Evolutionary conservation across 2,329 filamentous ascomycete species (phyloP), one percentile per base, ranked within the genome.

Genomic region (Stagonosporopsis cucurbitacearum): DNA sequence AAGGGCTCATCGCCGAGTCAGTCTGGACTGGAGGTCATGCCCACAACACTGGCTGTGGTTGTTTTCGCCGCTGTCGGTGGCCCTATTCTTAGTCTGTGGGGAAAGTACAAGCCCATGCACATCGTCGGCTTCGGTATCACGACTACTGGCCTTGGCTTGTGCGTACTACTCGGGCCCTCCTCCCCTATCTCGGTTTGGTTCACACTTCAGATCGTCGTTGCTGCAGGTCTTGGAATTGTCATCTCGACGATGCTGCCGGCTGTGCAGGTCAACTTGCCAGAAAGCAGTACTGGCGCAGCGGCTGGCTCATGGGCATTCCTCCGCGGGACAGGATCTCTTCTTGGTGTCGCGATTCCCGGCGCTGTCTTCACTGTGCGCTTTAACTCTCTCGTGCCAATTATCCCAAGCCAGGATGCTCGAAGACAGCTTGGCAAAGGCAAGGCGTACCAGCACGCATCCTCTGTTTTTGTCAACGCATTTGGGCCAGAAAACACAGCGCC

Each of bases 291-390:
- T 1, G 70, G 54, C 7, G 60, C 64, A 6, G 59, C 63, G 3
- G 57, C 67, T 13, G 70, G 65, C 1, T 62, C 69, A 0, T 74
- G 68, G 66, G 66, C 64, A 0, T 75, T 74, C 15, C 58, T 74
- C 2, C 69, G 72, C 4, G 61, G 64, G 6, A 65, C 63, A 0
- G 71, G 70, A 3, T 66, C 63, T 0, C 48, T 75, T 0, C 73
- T 67, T 13, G 72, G 72, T 25, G 66, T 72, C 22, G 64, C 70
- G 0, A 58, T 73, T 1, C 71, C 72, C 0, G 60, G 62, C 8
- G 65, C 70, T 0, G 48, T 73, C 3, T 75, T 75, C 59, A 72
- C 73, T 41, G 28, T 60, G 3, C 63, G 60, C 30, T 66, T 69
- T 52, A 40, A 51, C 13, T 35, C 48, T 7, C 57, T 66, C 8